These are phyloP conservation scores for Hypomontagnella monticulosa DNA, from an alignment of 495 filamentous ascomycete genomes.

Conservation along the genomic window DNA sequence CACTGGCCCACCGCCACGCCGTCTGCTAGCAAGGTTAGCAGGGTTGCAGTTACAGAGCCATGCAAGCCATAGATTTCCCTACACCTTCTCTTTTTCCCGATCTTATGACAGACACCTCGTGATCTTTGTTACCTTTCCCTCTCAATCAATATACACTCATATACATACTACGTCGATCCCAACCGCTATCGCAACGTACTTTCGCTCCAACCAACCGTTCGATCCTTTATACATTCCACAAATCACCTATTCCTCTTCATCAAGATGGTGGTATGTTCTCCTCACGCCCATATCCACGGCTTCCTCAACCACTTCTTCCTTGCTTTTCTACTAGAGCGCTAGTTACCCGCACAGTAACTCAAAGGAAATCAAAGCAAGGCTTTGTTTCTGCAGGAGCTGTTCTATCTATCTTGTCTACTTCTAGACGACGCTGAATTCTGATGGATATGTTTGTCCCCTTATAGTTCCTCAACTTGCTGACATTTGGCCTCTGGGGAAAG, in stretches of 20 bases:
- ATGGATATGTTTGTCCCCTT: conserved; percentile 34
- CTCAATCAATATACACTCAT: not conserved
- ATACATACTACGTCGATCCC: not conserved
- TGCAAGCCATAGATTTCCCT: conserved; percentile 10
- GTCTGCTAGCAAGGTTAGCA: conserved; percentile 2
- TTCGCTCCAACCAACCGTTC: not conserved
- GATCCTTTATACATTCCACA: conserved; percentile 5
- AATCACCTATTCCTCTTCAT: conserved; percentile 1
- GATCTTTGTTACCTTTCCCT: conserved; percentile 17
- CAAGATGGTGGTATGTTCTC: conserved; percentile 44
- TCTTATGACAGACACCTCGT: conserved; percentile 30
- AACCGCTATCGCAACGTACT: not conserved
- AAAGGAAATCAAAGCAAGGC: conserved; percentile 23
- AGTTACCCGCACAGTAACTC: conserved; percentile 32
- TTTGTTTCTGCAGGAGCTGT: not conserved
- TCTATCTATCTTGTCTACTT: conserved; percentile 1
- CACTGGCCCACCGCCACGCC: conserved; percentile 40
- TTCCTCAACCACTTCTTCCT: not conserved
- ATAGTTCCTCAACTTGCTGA: conserved; percentile 70
- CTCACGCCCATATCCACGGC: conserved; percentile 14
- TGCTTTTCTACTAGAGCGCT: conserved; percentile 1
- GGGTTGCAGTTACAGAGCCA: not conserved
- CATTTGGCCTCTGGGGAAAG: conserved; percentile 72
- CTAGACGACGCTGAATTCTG: conserved; percentile 38
- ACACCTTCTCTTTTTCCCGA: conserved; percentile 6